phyloP scores from a whole-genome alignment of 2,329 filamentous ascomycete genomes.

The Penicillium expansum region DNA sequence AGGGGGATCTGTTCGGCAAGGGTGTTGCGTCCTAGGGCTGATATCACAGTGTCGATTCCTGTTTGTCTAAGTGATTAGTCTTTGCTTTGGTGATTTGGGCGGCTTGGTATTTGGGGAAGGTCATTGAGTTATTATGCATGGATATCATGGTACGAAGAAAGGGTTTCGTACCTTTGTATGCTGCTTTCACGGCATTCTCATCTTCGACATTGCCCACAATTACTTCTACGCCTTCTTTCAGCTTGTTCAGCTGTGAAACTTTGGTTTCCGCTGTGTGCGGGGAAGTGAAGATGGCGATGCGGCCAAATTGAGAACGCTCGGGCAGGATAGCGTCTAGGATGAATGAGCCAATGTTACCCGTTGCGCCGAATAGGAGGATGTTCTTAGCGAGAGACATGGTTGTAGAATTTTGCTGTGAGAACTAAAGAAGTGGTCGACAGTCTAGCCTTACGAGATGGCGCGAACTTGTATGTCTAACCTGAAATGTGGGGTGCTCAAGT shows the following conservation, averaged over 20 bases:
- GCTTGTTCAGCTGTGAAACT: conserved; percentile 46
- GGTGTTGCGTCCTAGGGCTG: conserved; percentile 61
- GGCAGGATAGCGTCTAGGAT: conserved; percentile 52
- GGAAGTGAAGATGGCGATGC: conserved; percentile 59
- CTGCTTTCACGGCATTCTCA: conserved; percentile 53
- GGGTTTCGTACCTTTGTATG: conserved; percentile 49
- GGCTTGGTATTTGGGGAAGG: not conserved
- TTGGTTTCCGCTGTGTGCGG: conserved; percentile 52
- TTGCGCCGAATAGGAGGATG: conserved; percentile 54
- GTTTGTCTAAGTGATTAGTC: conserved; percentile 2
- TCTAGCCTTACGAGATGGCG: not conserved
- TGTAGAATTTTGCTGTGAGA: not conserved
- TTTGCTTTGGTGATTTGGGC: not conserved
- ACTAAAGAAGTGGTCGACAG: not conserved
- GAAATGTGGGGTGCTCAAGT: conserved; percentile 1
- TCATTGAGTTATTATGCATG: not conserved
- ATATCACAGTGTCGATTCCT: conserved; percentile 64
- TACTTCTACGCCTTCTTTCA: conserved; percentile 53
- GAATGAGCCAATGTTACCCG: conserved; percentile 49
- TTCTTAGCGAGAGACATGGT: conserved; percentile 31
- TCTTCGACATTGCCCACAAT: conserved; percentile 56
- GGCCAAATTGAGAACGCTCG: conserved; percentile 47
- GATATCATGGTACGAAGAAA: too few species aligned
- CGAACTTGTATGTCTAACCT: not conserved
- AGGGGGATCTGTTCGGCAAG: conserved; percentile 61